These are phyloP conservation scores for Backusella circina DNA, from an alignment of 192 early-diverging fungal species.

Conservation along the genomic window DNA sequence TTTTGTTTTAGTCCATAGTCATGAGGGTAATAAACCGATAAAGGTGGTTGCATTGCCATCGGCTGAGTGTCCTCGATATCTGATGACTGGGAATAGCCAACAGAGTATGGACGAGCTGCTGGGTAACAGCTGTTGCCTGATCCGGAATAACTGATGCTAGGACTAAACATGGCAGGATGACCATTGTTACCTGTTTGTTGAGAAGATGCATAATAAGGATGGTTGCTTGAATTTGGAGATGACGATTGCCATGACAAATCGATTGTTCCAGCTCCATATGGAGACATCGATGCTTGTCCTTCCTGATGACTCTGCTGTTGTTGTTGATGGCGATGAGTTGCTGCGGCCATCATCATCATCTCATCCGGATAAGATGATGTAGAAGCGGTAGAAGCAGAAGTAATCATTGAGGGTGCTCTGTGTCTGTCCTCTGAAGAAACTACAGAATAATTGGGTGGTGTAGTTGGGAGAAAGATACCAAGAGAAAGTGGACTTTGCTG, in stretches of 20 bases:
- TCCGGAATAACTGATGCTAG: neutral
- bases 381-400: constrained; percentile 3
- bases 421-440: neutral
- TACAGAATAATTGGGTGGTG: constrained; percentile 2
- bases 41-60: constrained; percentile 6
- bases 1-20: constrained; percentile 16
- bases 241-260: constrained; percentile 10
- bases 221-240: neutral
- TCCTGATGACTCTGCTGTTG: neutral
- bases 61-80: constrained; percentile 8
- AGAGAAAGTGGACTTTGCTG: constrained; percentile 24
- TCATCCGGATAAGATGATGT: constrained; percentile 11
- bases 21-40: constrained; percentile 13
- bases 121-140: neutral
- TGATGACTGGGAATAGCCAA: constrained; percentile 1
- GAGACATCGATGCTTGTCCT: constrained; percentile 1
- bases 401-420: constrained; percentile 7
- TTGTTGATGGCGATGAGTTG: neutral
- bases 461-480: constrained; percentile 6
- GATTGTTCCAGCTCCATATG: constrained; percentile 7
- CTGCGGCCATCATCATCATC: constrained; percentile 10
- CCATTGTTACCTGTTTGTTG: neutral
- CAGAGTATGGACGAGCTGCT: neutral
- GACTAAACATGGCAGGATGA: neutral
- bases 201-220: constrained; percentile 3